Evolutionary conservation across 345 rosid genomes (phyloP), one percentile per base, ranked within the genome.

Genomic region (Pugionium cornutum): DNA sequence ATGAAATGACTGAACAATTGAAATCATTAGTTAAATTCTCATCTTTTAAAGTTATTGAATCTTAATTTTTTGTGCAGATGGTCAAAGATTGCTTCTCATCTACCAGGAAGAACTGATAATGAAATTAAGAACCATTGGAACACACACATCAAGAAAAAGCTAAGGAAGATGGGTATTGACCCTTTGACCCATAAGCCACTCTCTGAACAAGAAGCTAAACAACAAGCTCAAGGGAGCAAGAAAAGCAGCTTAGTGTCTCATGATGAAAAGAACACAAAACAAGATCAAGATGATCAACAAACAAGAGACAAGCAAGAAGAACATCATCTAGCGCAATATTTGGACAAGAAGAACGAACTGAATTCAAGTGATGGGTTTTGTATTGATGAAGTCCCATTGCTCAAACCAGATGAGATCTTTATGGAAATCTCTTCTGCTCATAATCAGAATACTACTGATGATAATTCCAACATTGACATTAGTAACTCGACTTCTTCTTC

Each of bases 91-190:
- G 98, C 97, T 7, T 92, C 98, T 56, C 91, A 89, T 75, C 75
- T 92, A n/a, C 96, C 97, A 0, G 97, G 98, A 76, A 86, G 97
- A 80, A 92, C 98, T 3, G 98, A 92, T 74, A 92, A 92, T 73
- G 98, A 92, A 79, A 92, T 92, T 51, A 92, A 92, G 78, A 92
- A 92, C 61, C 97, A 92, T n/a, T 92, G 98, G 98, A 92, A 92
- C 33, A 92, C 98, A 18, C 97, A 89, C 77, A 89, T 92, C 75
- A 92, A 88, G 85, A 92, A 88, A 70, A 92, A 92, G 63, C 83
- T 92, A 46, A 82, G 62, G 75, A 86, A 89, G 69, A 82, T 92
- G 92, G 98, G 98, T 53, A 83, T 92, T 69, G 98, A 92, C 74
- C 98, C 96, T 58, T 55, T 86, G 54, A 92, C 97, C 28, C 98